Percentiles rank a stretch among this genome's conserved stretches.
phyloP scores from a whole-genome alignment of 352 stramenopile species.

The Phytophthora colocasiae region DNA sequence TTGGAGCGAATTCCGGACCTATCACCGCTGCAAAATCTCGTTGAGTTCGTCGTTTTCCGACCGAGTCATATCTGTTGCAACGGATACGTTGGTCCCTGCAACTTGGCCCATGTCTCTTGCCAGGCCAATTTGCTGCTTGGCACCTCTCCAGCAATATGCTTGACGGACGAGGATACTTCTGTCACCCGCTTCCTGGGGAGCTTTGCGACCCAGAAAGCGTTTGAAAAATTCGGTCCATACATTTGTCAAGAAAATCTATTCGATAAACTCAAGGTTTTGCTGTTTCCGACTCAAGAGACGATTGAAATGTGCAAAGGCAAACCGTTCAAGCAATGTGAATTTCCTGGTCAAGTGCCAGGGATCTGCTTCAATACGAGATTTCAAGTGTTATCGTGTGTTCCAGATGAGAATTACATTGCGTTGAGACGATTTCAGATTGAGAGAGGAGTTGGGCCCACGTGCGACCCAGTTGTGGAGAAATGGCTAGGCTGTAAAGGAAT shows the following conservation, averaged over 20 bases:
- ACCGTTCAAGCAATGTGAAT: slow-evolving; percentile 17
- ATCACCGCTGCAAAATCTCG: slow-evolving; percentile 17
- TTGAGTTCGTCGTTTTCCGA: slow-evolving; percentile 17
- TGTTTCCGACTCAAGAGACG: slow-evolving; percentile 6
- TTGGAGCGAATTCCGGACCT: slow-evolving; percentile 31
- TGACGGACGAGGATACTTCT: slow-evolving; percentile 1
- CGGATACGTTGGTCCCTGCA: slow-evolving; percentile 35
- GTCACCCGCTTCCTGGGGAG: slow-evolving; percentile 9
- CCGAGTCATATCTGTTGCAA: slow-evolving; percentile 42
- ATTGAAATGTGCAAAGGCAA: slow-evolving; percentile 25
- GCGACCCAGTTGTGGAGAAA: slow-evolving; percentile 34
- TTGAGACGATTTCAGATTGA: slow-evolving; percentile 35
- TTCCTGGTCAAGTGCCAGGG: slow-evolving; percentile 7
- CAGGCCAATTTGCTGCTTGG: slow-evolving; percentile 3
- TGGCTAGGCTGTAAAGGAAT: slow-evolving; percentile 41
- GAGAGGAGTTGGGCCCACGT: slow-evolving; percentile 21
- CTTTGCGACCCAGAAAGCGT: slow-evolving; percentile 3
- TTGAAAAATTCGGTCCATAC: slow-evolving; percentile 10
- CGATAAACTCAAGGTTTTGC: slow-evolving; percentile 1
- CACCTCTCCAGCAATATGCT: slow-evolving; percentile 9
- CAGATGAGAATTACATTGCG: slow-evolving; percentile 23
- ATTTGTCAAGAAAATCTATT: slow-evolving; percentile 18
- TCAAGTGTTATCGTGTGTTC: slow-evolving; percentile 36
- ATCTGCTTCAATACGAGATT: slow-evolving; percentile 31
- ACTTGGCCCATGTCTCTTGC: slow-evolving; percentile 33